Conservation (phyloP, 148 eudicot genomes). For the Pouteria glomerata region DNA sequence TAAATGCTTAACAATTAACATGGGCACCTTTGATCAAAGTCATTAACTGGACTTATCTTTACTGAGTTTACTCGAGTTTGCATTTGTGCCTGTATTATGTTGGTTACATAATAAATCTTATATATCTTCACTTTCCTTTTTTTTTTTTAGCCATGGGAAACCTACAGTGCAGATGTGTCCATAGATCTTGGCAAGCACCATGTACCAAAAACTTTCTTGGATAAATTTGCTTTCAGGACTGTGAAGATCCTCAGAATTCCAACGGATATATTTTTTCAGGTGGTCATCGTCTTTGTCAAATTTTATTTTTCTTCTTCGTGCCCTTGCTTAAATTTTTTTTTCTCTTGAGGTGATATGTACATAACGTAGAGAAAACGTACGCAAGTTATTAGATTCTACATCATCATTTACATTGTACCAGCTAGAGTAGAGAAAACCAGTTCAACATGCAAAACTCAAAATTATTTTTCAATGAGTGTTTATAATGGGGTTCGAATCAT, state of each 20-base stretch:
- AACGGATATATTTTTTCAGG: constrained; percentile 83
- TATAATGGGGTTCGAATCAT: background rate
- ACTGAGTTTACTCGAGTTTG: too few relatives aligned
- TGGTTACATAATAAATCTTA: background rate
- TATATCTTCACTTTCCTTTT: background rate
- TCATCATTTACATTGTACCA: background rate
- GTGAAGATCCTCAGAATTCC: constrained; percentile 83
- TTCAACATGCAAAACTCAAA: background rate
- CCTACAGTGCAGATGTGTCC: constrained; percentile 58
- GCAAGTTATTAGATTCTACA: background rate
- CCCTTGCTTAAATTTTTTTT: background rate
- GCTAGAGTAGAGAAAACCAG: background rate
- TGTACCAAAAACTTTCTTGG: constrained; percentile 69
- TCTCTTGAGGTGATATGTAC: background rate
- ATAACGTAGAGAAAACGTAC: background rate
- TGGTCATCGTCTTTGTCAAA: constrained; percentile 16
- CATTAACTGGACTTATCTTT: background rate
- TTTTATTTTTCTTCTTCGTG: background rate
- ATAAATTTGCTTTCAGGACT: constrained; percentile 71
- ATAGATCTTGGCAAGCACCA: constrained; percentile 81
- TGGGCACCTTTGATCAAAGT: background rate
- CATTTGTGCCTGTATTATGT: background rate
- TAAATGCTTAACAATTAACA: background rate
- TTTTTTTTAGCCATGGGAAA: constrained; percentile 73
- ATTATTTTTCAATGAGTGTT: background rate